These are phyloP conservation scores for Zoysia pacifica DNA, from an alignment of 176 grass and related monocot genomes.

Conservation along the genomic window DNA sequence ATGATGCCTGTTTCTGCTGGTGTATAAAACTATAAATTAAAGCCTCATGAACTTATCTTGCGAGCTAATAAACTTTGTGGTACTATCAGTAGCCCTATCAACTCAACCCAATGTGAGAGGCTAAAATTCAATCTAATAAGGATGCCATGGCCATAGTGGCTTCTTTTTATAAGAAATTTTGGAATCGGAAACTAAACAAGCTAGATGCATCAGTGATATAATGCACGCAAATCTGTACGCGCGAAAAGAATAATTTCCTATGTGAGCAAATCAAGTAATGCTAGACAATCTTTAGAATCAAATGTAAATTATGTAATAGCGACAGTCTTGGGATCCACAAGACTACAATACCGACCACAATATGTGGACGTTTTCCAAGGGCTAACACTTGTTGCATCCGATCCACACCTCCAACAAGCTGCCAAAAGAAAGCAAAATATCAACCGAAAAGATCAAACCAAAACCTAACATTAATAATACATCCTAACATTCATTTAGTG, in stretches of 20 bases:
- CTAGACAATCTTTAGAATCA: not conserved
- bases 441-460: slow-evolving; percentile 8
- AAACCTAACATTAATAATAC: not conserved
- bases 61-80: not conserved
- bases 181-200: not conserved
- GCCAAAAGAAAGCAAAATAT: slow-evolving; percentile 8
- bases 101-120: not conserved
- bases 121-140: not conserved
- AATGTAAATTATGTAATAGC: no score
- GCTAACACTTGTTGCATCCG: slow-evolving; percentile 78
- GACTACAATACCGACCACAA: slow-evolving; percentile 55
- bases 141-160: not conserved
- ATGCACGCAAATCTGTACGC: not conserved
- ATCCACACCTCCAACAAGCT: slow-evolving; percentile 94
- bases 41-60: no score
- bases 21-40: not conserved
- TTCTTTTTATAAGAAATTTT: not conserved
- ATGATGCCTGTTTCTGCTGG: slow-evolving; percentile 6
- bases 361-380: slow-evolving; percentile 80
- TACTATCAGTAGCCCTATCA: not conserved
- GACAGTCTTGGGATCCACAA: not conserved
- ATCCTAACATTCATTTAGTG: not conserved
- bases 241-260: not conserved
- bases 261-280: not conserved
- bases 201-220: not conserved